Base-by-base conservation (phyloP, 768 basidiomycete genomes). In the Leucogyrophana mollusca region DNA sequence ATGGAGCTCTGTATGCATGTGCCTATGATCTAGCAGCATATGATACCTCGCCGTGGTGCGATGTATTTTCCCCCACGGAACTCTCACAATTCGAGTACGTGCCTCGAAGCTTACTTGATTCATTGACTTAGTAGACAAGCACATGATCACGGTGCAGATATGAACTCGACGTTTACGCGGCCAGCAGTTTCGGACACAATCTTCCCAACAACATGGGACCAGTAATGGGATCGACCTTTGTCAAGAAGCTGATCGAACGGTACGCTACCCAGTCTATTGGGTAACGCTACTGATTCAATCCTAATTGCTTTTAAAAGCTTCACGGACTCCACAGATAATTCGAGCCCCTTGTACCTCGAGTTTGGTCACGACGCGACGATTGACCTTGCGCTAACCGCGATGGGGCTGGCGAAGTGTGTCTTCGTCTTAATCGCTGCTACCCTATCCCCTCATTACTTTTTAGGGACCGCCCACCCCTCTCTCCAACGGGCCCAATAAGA, bases 331-430 rank as follows among this genome's bases (percentile, higher is more conserved):
- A 60, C 59, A 9, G 64, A 59, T 14, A 51, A 59, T 46, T 56
- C 62, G 22, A 45, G 54, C 21, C 45, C 51, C 16, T 39, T 65
- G 13, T 66, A 65, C 53, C 58, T 69, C 42, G 67, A 69, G 56
- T 69, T 70, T 51, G 69, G 67, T 9, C 67, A 68, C 49, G 67
- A 68, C 51, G 67, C 65, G n/a, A 67, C 68, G 20, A 66, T 68
- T 42, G 65, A 68, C 46, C 34, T 68, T 18, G 63, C 61, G 20
- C 55, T 69, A 34, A 59, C 68, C 23, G 68, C 64, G 11, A 54
- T 68, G n/a, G 65, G 67, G 1, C 55, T 67, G 20, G 66, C 58
- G 30, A 58, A 61, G 62, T 65, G 25, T 30, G 58, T 44, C 4
- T 35, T 20, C 33, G 17, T 4, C 33, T 27, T 2, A 21, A 20